Evolutionary conservation across 306 rosid species (phyloP), one percentile per base, ranked within the genome.

Genomic region (Lathyrus oleraceus): DNA sequence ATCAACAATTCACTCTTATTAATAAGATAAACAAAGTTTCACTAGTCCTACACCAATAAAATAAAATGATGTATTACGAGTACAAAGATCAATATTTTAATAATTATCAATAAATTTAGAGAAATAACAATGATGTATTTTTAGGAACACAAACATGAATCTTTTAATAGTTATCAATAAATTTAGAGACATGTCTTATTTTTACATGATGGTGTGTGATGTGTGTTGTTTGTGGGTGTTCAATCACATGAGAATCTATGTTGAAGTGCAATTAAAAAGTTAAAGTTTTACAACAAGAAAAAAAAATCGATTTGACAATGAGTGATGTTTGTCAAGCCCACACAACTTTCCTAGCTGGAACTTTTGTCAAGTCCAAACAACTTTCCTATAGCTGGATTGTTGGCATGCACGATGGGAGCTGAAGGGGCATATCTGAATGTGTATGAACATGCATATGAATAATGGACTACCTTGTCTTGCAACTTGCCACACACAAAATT

Each of bases 321-420:
- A 51, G 27, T 51, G 57, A 49, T 17, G 57, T 48, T 49, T 49
- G 57, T 17, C 57, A 49, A 49, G 5, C 17, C 57, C 27, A 49
- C 5, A 49, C 48, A 10, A 49, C 57, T 49, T 49, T 49, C 57
- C 57, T 49, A 49, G 57, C 57, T 51, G 57, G 57, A 51, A 51
- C 10, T 9, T 51, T 51, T 51, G 57, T 17, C 28, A 17, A 51
- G 57, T 51, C 57, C 57, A 51, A 17, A 51, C 27, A 8, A 51
- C 57, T 51, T 63, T 65, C 39, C 56, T 61, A 63, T 60, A 43
- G 53, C 54, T 64, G 54, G 69, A 64, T 44, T n/a, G 42, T 23
- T 65, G 70, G 25, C 54, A 65, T 14, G 56, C 52, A 65, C 70
- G 70, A 65, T 23, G 70, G 70, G 17, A 65, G 56, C 70, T 65